phyloP scores from a whole-genome alignment of 2,329 filamentous ascomycete species.

The Diaporthe sp. region DNA sequence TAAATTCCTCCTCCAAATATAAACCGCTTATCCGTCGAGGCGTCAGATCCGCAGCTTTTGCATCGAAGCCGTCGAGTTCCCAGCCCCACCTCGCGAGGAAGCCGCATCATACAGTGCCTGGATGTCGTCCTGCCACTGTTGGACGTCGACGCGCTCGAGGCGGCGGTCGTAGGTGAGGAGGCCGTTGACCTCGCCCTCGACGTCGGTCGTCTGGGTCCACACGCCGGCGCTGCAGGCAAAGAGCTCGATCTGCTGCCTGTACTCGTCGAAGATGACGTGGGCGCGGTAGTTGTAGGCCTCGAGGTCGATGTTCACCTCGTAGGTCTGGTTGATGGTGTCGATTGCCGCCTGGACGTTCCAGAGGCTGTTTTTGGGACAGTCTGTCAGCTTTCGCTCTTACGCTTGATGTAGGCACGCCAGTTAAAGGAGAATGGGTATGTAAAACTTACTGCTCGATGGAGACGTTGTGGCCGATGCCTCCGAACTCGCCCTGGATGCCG shows the following conservation, averaged over 20 bases:
- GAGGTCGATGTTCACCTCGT: slow-evolving; percentile 73
- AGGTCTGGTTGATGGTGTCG: slow-evolving; percentile 74
- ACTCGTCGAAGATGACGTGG: slow-evolving; percentile 70
- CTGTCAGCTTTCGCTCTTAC: neutral
- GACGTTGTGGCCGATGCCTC: slow-evolving; percentile 76
- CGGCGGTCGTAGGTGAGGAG: slow-evolving; percentile 78
- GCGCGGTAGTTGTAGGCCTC: slow-evolving; percentile 77
- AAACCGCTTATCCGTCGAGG: neutral
- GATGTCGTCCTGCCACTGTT: slow-evolving; percentile 74
- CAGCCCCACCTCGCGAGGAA: slow-evolving; percentile 41
- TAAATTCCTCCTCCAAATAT: neutral
- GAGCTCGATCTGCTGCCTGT: slow-evolving; percentile 71
- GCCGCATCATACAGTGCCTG: slow-evolving; percentile 71
- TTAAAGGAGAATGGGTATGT: no score
- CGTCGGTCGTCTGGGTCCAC: slow-evolving; percentile 82
- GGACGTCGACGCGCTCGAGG: slow-evolving; percentile 67
- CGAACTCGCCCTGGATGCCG: slow-evolving; percentile 79
- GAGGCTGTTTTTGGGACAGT: slow-evolving; percentile 57
- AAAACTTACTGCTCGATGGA: slow-evolving; percentile 71
- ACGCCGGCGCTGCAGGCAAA: slow-evolving; percentile 77
- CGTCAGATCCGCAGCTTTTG: neutral
- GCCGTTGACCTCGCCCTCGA: slow-evolving; percentile 82
- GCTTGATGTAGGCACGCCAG: no score
- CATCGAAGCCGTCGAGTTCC: slow-evolving; percentile 12
- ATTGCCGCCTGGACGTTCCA: slow-evolving; percentile 75